Percentiles rank a stretch among this genome's conserved stretches.
Evolutionary conservation across 129 eudicot genomes (phyloP).

Genomic region (Flaveria trinervia): DNA sequence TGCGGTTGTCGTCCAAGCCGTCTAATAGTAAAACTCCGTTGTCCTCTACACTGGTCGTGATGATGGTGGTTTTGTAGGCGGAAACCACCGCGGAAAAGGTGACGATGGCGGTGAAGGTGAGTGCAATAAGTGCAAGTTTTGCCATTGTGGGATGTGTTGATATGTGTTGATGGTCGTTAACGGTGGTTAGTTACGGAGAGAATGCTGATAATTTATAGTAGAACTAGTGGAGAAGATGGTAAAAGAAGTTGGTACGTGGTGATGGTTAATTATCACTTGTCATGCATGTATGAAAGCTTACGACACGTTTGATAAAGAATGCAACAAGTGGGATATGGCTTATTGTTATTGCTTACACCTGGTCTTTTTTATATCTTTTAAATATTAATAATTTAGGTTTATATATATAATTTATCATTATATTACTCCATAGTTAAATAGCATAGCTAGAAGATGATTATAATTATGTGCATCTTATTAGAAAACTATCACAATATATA

Average conservation of each 20-base stretch:
- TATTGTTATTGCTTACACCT: no score
- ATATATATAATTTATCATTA: no score
- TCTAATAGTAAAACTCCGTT: neutral
- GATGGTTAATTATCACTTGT: neutral
- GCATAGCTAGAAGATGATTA: no score
- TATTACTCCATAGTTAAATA: no score
- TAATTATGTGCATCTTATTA: no score
- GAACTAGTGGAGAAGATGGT: neutral
- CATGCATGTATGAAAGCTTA: neutral
- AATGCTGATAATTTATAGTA: neutral
- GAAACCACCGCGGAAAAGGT: neutral
- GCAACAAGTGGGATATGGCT: neutral
- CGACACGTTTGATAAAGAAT: neutral
- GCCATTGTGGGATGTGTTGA: neutral
- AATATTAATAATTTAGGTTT: no score
- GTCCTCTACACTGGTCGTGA: neutral
- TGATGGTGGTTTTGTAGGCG: neutral
- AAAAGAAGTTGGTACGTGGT: neutral
- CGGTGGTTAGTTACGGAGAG: neutral
- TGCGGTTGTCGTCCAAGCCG: neutral
- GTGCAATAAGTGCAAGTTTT: neutral
- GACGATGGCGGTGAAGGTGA: neutral
- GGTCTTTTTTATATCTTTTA: no score
- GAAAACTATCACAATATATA: no score
- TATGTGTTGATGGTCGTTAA: neutral